phyloP scores from a whole-genome alignment of 192 early-diverging fungal genomes.

The Linnemannia exigua region DNA sequence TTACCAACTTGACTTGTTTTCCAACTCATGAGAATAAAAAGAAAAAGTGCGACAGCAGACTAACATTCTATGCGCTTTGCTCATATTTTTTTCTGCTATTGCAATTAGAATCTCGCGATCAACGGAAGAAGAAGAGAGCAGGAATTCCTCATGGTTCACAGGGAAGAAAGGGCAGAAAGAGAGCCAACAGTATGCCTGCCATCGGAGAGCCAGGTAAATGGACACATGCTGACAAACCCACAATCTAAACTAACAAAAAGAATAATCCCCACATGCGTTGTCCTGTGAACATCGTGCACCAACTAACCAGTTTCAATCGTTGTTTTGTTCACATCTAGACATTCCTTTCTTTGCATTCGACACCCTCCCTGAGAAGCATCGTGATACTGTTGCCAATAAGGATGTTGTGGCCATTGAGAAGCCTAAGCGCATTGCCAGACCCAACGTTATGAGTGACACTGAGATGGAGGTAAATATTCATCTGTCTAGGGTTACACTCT shows the following conservation, averaged over 20 bases:
- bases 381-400: constrained; percentile 30
- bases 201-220: constrained; percentile 48
- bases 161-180: constrained; percentile 45
- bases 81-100: background rate
- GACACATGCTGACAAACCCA: constrained; percentile 2
- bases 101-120: constrained; percentile 22
- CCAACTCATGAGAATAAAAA: background rate
- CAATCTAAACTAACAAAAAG: background rate
- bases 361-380: constrained; percentile 16
- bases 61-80: background rate
- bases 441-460: constrained; percentile 70
- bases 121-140: constrained; percentile 36
- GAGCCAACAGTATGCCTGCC: constrained; percentile 52
- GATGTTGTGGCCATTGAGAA: constrained; percentile 4
- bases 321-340: constrained; percentile 10
- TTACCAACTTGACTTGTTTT: background rate
- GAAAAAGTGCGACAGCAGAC: background rate
- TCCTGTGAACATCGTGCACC: background rate
- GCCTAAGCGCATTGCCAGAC: constrained; percentile 21
- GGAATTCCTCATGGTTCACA: constrained; percentile 41
- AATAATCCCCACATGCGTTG: background rate
- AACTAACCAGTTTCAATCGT: background rate
- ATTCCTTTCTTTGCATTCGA: background rate
- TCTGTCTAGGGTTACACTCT: background rate
- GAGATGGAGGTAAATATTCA: constrained; percentile 65